phyloP scores from a whole-genome alignment of 371 early-diverging fungal genomes.

The Coemansia sp. region DNA sequence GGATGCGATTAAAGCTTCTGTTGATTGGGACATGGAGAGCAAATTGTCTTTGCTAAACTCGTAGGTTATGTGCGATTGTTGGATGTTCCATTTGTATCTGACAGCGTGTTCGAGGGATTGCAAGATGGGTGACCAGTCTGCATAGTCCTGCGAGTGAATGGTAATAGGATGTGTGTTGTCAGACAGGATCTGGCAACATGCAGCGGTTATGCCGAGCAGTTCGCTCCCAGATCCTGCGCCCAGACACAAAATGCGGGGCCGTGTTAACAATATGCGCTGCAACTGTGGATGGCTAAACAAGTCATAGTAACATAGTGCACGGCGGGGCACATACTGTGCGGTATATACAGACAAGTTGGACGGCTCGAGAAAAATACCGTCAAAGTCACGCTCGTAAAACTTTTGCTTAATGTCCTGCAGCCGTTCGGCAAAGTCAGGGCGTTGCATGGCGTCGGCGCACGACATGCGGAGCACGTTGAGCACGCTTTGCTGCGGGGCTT shows the following conservation, averaged over 20 bases:
- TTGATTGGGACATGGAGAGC: conserved; percentile 48
- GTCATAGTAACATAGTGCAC: conserved; percentile 82
- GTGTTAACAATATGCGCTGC: conserved; percentile 51
- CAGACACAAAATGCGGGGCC: conserved; percentile 59
- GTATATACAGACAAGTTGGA: conserved; percentile 75
- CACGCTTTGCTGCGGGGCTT: conserved; percentile 53
- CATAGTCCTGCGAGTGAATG: conserved; percentile 68
- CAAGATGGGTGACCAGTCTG: conserved; percentile 63
- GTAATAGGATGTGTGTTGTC: conserved; percentile 4
- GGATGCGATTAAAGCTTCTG: conserved; percentile 49
- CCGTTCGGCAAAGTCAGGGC: conserved; percentile 61
- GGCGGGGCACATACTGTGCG: conserved; percentile 81
- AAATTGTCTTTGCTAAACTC: conserved; percentile 57
- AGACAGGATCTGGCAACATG: conserved; percentile 50
- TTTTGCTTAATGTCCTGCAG: conserved; percentile 74
- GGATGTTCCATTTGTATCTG: conserved; percentile 53
- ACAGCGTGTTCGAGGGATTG: conserved; percentile 53
- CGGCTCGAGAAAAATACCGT: conserved; percentile 75
- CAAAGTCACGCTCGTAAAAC: conserved; percentile 81
- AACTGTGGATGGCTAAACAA: conserved; percentile 63
- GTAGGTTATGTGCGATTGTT: conserved; percentile 49
- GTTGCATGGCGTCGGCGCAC: conserved; percentile 60
- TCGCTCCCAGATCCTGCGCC: conserved; percentile 91
- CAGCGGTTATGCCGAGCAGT: conserved; percentile 76
- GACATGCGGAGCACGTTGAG: conserved; percentile 66